Evolutionary conservation across 2,329 filamentous ascomycete species (phyloP), one percentile per base, ranked within the genome.

Genomic region (Sodiomyces alkalinus): DNA sequence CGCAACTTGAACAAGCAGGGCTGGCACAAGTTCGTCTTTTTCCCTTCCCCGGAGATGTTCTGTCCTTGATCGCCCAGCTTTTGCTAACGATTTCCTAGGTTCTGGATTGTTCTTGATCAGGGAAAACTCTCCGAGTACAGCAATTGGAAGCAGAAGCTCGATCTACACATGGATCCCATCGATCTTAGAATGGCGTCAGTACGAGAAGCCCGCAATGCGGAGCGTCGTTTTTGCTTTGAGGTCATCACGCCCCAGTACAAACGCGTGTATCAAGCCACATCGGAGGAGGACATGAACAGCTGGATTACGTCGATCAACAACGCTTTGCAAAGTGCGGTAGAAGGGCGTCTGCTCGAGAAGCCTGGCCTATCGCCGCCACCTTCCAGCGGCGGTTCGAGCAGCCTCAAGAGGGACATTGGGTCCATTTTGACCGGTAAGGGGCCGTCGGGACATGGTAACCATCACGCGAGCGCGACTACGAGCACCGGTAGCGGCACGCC

Each of bases 301-400:
- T 98, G 90, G 90, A 98, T 98, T 41, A 66, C 71, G 14, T 79
- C 90, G 13, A 92, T 98, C 57, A 98, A 98, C 53, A 98, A 96
- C 46, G 92, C 90, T 7, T 60, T 96, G 21, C 90, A 98, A 48
- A 92, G 83, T 47, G 92, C 90, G 11, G 83, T 98, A 27, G 92
- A 98, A 54, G 78, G 81, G 23, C 74, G 76, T 37, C 70, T 72
- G 17, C 65, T 61, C 38, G 68, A 67, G 29, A 63, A 61, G 38
- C 62, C 60, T n/a, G 45, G 52, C 3, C n/a, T n/a, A n/a, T n/a
- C n/a, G n/a, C 47, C 49, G 18, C 30, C 39, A 22, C 42, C 52
- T 9, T 51, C 56, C 12, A 42, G 53, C 2, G 53, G 52, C 23
- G 67, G 72, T 22, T 53, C 68, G 29, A 49, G 57, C 28, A 74